Evolutionary conservation across 495 filamentous ascomycete genomes (phyloP).

Genomic region (Aspergillus kassunensis): DNA sequence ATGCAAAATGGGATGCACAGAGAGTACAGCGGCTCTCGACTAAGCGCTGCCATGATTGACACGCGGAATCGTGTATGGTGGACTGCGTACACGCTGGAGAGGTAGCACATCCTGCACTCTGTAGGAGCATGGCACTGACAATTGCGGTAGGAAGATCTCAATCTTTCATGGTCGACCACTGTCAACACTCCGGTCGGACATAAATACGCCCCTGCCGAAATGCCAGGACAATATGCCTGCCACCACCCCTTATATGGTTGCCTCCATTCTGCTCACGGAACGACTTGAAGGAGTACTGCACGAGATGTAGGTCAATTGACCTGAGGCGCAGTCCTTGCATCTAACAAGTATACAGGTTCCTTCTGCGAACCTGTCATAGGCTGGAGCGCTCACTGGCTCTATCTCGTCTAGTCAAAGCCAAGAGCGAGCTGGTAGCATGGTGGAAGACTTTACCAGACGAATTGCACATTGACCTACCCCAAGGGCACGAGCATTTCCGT

Average conservation of each 20-base stretch:
- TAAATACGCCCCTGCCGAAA: constrained; percentile 28
- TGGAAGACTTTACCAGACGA: constrained; percentile 24
- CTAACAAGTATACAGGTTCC: constrained; percentile 8
- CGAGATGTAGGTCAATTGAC: constrained; percentile 25
- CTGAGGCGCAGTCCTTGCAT: too few species aligned
- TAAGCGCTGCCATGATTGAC: constrained; percentile 27
- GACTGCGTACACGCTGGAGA: constrained; percentile 36
- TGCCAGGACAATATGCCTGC: not conserved
- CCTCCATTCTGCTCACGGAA: constrained; percentile 21
- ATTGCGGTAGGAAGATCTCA: constrained; percentile 15
- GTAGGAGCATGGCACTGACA: not conserved
- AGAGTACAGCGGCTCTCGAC: constrained; percentile 23
- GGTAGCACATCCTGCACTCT: constrained; percentile 12
- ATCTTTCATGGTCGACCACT: constrained; percentile 36
- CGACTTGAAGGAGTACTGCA: constrained; percentile 25
- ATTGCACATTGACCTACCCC: not conserved
- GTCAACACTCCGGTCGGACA: constrained; percentile 27
- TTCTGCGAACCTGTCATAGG: constrained; percentile 16
- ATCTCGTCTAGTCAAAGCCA: constrained; percentile 8
- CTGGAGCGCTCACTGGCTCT: constrained; percentile 15
- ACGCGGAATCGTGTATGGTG: constrained; percentile 38
- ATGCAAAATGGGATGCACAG: constrained; percentile 44
- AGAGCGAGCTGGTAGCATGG: constrained; percentile 19
- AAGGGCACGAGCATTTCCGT: constrained; percentile 14
- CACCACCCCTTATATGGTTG: not conserved